Base-by-base conservation (phyloP, 108 stramenopile genomes). In the Craspedostauros australis region DNA sequence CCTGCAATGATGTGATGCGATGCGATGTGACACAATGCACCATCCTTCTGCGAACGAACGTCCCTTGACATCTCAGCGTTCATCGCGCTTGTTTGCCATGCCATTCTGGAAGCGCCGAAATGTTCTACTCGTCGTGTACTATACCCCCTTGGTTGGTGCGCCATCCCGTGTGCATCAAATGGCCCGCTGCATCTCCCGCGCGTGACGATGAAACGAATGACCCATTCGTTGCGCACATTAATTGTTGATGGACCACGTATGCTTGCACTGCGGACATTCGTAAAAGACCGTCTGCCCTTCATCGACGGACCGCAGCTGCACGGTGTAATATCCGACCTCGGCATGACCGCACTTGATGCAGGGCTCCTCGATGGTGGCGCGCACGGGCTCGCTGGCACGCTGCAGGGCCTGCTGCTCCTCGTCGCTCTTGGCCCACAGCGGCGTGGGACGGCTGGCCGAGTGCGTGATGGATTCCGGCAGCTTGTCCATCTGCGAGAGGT, bases 201-300 rank as follows among this genome's bases (percentile, higher is more conserved):
- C n/a, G n/a, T n/a, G n/a, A n/a, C n/a, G n/a, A n/a, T n/a, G n/a
- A n/a, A n/a, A n/a, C n/a, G n/a, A n/a, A n/a, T n/a, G n/a, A n/a
- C n/a, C n/a, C n/a, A n/a, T n/a, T n/a, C n/a, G n/a, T n/a, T n/a
- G n/a, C n/a, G n/a, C n/a, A n/a, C n/a, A n/a, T 51, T 87, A 95
- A 49, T 95, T 95, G 66, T 95, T 95, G 46, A 87, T 66, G 1
- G 88, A 90, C 81, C 85, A 96, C 9, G 86, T 93, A 55, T 93
- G 79, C 20, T 76, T 71, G 65, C 96, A 97, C 7, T 75, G 68
- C 1, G 92, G 93, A 54, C 98, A 99, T 65, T 97, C 96, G 61
- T 98, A 99, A 70, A 99, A 99, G 3, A 98, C 96, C 9, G 98
- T 99, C 63, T 96, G 96, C 5, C 98, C 98, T 60, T 99, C 98